Percentiles rank a stretch among this genome's conserved stretches.
These are phyloP conservation scores for Beauveria varroae DNA, from an alignment of 2,329 filamentous ascomycete species.

Conservation along the genomic window DNA sequence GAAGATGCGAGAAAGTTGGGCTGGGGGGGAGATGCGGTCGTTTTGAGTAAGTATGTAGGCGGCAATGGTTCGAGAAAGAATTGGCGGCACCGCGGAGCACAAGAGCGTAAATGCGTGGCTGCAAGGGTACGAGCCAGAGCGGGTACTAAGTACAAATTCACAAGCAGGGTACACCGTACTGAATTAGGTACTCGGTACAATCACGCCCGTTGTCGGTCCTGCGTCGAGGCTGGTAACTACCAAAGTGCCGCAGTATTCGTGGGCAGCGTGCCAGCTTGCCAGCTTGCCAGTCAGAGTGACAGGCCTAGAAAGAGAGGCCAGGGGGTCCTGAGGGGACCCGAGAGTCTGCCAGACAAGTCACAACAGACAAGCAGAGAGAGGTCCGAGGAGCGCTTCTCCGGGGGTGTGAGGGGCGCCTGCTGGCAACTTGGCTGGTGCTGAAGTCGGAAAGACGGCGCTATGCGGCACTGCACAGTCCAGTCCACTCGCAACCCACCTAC, in stretches of 20 bases:
- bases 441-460: constrained; percentile 1
- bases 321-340: not conserved
- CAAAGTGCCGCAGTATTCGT: not conserved
- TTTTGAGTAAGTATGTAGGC: constrained; percentile 5
- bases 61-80: constrained; percentile 8
- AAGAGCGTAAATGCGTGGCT: not conserved
- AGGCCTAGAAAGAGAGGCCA: not conserved
- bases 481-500: constrained; percentile 2
- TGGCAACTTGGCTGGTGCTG: not conserved
- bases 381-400: constrained; percentile 6
- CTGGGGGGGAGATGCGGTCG: constrained; percentile 2
- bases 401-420: constrained; percentile 6
- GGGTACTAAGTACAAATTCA: not conserved
- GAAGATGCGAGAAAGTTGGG: constrained; percentile 2
- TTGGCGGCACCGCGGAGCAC: constrained; percentile 8
- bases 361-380: not conserved
- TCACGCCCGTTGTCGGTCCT: not conserved
- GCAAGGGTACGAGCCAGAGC: not conserved
- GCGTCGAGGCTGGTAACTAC: not conserved
- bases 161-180: too few relatives aligned
- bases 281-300: not conserved
- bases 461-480: not conserved
- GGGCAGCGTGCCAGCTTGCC: too few relatives aligned
- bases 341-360: not conserved
- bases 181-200: not conserved